Base-by-base conservation (phyloP, 352 stramenopile species). In the Globisporangium recalcitrans region DNA sequence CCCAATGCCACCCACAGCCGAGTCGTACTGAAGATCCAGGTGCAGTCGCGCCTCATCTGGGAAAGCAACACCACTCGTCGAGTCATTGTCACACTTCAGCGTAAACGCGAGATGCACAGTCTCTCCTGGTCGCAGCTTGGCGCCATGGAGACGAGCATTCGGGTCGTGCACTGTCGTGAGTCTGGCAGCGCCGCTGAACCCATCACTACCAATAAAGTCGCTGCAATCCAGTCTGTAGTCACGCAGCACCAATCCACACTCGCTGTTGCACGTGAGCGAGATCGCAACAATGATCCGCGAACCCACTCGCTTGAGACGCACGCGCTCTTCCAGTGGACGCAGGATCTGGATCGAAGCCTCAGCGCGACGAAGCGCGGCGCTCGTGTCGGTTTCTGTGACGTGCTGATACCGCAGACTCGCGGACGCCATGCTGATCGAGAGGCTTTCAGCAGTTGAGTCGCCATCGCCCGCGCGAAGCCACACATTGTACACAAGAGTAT, bases 71-170 rank as follows among this genome's bases (percentile, higher is more conserved):
- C 59, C 51, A 16, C 31, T 61, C 13, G n/a, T 21, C 0, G 38
- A 46, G 9, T 46, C 38, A 46, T 22, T 16, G 11, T 36, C 53
- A 22, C 66, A 74, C 14, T 21, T 27, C 5, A 85, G 27, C 13
- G 70, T 82, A 48, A 85, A 87, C 1, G 67, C 62, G 24, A 83
- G 47, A 49, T 83, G 65, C 8, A 85, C 29, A 8, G 56, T 66
- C 22, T 83, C 75, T 8, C 44, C 58, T 21, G 73, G 73, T 22
- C 59, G 72, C 19, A 84, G 21, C n/a, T 3, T 60, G 42, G 62
- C 70, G 21, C 64, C 65, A 47, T 69, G 65, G 10, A 85, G 19
- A 3, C 59, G 61, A 4, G 52, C 61, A n/a, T 85, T 84, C 14
- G 69, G 73, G 59, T 87, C 77, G 4, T 75, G 61, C 4, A 68